Conservation (phyloP, 2,329 filamentous ascomycete species). For the Arthroderma sp. region DNA sequence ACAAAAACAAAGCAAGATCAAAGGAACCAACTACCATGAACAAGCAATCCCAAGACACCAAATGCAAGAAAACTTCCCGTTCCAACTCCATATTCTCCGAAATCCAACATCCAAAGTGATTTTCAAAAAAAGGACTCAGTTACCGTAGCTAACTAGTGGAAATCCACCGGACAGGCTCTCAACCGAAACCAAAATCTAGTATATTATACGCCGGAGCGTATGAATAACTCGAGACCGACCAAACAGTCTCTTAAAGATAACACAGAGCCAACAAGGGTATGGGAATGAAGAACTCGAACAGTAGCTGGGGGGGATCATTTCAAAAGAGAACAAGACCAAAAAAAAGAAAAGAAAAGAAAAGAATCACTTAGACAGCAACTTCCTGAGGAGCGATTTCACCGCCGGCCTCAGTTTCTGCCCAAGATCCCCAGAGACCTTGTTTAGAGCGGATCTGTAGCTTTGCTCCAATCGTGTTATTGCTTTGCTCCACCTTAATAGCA, state of each 20-base stretch:
- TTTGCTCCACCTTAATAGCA: constrained; percentile 91
- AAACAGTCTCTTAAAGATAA: neutral
- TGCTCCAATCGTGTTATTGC: constrained; percentile 56
- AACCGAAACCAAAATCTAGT: neutral
- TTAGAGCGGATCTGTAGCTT: constrained; percentile 78
- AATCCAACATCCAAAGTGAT: neutral
- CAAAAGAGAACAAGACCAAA: neutral
- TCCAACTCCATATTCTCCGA: too few species aligned
- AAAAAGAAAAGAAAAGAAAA: neutral
- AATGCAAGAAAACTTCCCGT: too few species aligned
- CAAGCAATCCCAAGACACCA: too few species aligned
- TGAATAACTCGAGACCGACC: neutral
- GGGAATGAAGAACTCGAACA: neutral
- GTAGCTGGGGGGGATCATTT: neutral
- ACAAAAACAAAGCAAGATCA: too few species aligned
- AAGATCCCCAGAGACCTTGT: constrained; percentile 89
- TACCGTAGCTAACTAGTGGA: neutral
- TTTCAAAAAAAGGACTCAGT: neutral
- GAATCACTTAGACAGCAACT: constrained; percentile 11
- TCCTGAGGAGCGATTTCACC: constrained; percentile 31
- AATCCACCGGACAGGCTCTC: neutral
- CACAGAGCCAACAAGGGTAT: neutral
- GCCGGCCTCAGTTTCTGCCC: constrained; percentile 60
- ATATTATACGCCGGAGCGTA: too few species aligned
- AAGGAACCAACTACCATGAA: too few species aligned